Base-by-base conservation (phyloP, 176 grass and related monocot genomes). In the Aegilops speltoides region DNA sequence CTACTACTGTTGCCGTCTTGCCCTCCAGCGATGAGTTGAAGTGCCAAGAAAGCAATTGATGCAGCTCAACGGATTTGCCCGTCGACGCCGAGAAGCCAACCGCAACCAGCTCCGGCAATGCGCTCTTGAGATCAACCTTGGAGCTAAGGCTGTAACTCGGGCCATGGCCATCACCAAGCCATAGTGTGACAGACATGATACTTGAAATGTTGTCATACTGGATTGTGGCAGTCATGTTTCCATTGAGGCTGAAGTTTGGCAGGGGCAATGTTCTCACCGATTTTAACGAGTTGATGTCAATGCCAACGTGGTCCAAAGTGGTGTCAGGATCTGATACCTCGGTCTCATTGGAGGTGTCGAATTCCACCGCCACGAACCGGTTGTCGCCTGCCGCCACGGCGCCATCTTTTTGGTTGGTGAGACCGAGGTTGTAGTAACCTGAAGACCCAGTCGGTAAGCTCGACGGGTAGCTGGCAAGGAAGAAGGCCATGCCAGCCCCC, bases 21-120 rank as follows among this genome's bases (percentile, higher is more conserved):
- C 46, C 9, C 10, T 83, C 9, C 14, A 93, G 5, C 19, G 70
- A 79, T 1, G 89, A 91, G 46, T 0, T 89, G 84, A 94, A 91
- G 20, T 78, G 70, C 92, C 92, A 94, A 48, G 79, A 89, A 34
- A 38, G 46, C 1, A 94, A 24, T 33, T 80, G 48, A 25, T 95
- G 90, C 11, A 89, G 26, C 82, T 95, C 91, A 4, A 67, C 3
- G 6, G 72, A 26, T 19, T 7, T 13, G 62, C 59, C 48, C 3
- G 93, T 92, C 1, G 93, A 41, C 7, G 85, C 90, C 1, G 90
- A 86, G 90, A 95, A 95, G 65, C 93, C 93, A n/a, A 95, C 48
- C 0, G 82, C 32, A 33, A 94, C 87, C n/a, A 22, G 20, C 37
- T 63, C 64, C 23, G 93, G 90, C 79, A 92, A 45, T 10, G 24